Base-by-base conservation (phyloP, 139 green algal species). In the Chlamydomonas eustigma region DNA sequence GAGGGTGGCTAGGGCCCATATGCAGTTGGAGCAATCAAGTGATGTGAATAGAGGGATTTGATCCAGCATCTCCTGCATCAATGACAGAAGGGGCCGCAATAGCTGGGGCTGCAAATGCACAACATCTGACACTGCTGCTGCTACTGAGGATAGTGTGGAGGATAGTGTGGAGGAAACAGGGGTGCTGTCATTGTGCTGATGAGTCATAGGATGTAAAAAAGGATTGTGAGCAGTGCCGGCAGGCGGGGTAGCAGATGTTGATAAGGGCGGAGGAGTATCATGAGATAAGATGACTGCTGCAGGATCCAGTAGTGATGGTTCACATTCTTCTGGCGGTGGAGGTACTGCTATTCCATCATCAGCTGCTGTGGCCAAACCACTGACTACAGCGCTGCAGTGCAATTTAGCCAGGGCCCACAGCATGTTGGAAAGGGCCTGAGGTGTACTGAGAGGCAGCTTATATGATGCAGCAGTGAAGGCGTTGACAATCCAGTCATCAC, bases 361-460 rank as follows among this genome's bases (percentile, higher is more conserved):
- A n/a, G n/a, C n/a, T n/a, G n/a, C n/a, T n/a, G n/a, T n/a, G n/a
- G n/a, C n/a, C n/a, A n/a, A 35, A 72, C 22, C n/a, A n/a, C n/a
- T n/a, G n/a, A n/a, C 67, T n/a, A n/a, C n/a, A n/a, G n/a, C n/a
- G n/a, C n/a, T n/a, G n/a, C n/a, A n/a, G 52, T 28, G 25, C 36
- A 37, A 25, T 3, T 39, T 51, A 30, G 73, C 73, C n/a, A 78
- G 51, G 58, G 58, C 73, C 22, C 37, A 78, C 73, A 71, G 25
- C 73, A 64, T 36, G 36, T 78, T 78, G 58, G 52, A 25, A 4
- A 68, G 52, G n/a, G 52, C 52, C 18, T 68, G 52, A 6, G 52
- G 52, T 25, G 39, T 67, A 50, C 50, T 68, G n/a, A 51, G 36
- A 2, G 71, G 44, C 4, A 76, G 71, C 71, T 68, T 68, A 4